These are phyloP conservation scores for Ogataea haglerorum DNA, from an alignment of 805 yeast species.

Conservation along the genomic window DNA sequence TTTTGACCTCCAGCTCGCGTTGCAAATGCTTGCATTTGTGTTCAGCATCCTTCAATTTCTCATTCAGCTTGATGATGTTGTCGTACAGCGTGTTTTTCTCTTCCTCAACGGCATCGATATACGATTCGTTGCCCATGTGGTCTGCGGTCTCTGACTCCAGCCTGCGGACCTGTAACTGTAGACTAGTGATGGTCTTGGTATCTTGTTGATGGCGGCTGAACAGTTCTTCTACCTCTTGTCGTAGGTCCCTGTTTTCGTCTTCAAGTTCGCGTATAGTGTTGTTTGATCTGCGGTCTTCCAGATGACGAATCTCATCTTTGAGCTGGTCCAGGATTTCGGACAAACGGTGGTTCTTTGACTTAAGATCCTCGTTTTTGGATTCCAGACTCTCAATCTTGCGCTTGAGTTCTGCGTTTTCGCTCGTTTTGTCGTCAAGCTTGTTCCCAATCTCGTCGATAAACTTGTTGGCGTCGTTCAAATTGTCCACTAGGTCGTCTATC, in stretches of 20 bases:
- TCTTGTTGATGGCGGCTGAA: slow-evolving; percentile 4
- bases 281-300: slow-evolving; percentile 3
- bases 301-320: slow-evolving; percentile 3
- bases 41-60: slow-evolving; percentile 13
- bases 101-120: slow-evolving; percentile 30
- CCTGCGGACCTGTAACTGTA: slow-evolving; percentile 7
- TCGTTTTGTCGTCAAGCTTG: slow-evolving; percentile 21
- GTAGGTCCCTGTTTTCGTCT: slow-evolving; percentile 4
- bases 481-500: slow-evolving; percentile 13
- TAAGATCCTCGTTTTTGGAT: slow-evolving; percentile 24
- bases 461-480: slow-evolving; percentile 14
- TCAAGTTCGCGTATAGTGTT: slow-evolving; percentile 1
- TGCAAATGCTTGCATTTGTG: slow-evolving; percentile 20
- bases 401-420: slow-evolving; percentile 12
- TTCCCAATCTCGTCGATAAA: slow-evolving; percentile 25
- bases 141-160: slow-evolving; percentile 3
- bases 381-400: slow-evolving; percentile 24
- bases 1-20: slow-evolving; percentile 10
- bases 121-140: slow-evolving; percentile 21
- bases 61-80: slow-evolving; percentile 14
- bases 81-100: slow-evolving; percentile 23
- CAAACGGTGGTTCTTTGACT: slow-evolving; percentile 4
- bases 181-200: slow-evolving; percentile 3
- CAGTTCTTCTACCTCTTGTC: slow-evolving; percentile 6
- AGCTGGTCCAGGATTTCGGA: slow-evolving; percentile 6